Evolutionary conservation across 768 basidiomycete species (phyloP), one percentile per base, ranked within the genome.

Genomic region (Kwoniella europaea): DNA sequence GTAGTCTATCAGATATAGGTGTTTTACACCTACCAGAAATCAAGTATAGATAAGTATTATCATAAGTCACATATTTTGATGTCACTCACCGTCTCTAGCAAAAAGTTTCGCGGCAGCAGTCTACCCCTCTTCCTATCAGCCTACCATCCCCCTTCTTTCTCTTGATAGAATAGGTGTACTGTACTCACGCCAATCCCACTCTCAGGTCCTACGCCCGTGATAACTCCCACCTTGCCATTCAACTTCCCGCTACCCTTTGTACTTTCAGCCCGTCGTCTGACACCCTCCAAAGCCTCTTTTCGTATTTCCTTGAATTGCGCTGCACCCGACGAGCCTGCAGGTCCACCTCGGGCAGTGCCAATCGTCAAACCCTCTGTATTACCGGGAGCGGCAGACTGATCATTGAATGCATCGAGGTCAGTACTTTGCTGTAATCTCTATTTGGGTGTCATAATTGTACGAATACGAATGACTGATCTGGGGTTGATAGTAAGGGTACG

Each of bases 181-280:
- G 41, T 2, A 68, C 72, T 88, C 74, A 84, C 94, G 91, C 94
- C 94, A 71, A 97, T 97, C 18, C 94, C 94, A 80, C 90, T 90
- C 74, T 91, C 79, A 20, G 92, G 94, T 41, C 91, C 91, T 41
- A 91, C 93, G 18, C 94, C 94, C 0, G 94, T 96, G 75, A 96
- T 88, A 67, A 96, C 87, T 76, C 91, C 92, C 27, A 94, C 92
- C 82, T 93, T 95, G 72, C 87, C 89, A 79, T 86, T 87, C 73
- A 95, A 86, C 76, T 89, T 87, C 20, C 84, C 85, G 35, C 24
- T 46, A 10, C 71, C 71, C 13, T 65, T 27, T 5, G 65, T 70
- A 4, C 4, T 20, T 20, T 68, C 59, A 7, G 66, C 44, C 44
- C 76, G 55, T 1, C 24, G 35, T 35, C 50, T 58, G 2, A 77